phyloP scores from a whole-genome alignment of 1,284 basidiomycete genomes.

The Trichosporon faecale region DNA sequence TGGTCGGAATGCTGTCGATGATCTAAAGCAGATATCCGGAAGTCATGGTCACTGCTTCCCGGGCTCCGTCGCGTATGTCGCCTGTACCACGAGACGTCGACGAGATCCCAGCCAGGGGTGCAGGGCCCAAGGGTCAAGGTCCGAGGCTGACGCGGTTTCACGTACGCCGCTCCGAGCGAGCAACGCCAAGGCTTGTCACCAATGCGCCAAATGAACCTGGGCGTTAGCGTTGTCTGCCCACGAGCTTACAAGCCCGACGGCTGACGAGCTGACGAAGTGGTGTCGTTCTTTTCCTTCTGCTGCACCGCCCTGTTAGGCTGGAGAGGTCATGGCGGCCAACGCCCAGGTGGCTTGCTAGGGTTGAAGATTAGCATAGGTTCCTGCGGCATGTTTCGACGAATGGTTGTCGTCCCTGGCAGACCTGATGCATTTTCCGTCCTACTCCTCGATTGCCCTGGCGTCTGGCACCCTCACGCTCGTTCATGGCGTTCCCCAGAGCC shows the following conservation, averaged over 20 bases:
- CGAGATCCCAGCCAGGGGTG: not conserved
- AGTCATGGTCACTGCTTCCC: not conserved
- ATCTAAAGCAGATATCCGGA: not conserved
- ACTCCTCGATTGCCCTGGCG: not conserved
- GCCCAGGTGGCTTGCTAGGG: not conserved
- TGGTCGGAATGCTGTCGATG: not conserved
- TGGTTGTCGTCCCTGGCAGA: not conserved
- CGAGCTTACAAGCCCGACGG: not conserved
- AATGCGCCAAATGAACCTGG: not conserved
- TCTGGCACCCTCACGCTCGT: too few relatives aligned
- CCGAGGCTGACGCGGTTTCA: not conserved
- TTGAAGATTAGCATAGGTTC: not conserved
- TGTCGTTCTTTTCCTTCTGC: not conserved
- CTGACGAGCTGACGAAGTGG: not conserved
- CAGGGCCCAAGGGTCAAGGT: not conserved
- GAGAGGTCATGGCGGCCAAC: not conserved
- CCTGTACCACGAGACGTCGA: not conserved
- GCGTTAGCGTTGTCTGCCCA: not conserved
- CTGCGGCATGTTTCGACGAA: not conserved
- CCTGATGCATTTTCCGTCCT: not conserved
- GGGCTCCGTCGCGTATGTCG: not conserved
- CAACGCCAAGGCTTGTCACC: not conserved
- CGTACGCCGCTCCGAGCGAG: constrained; percentile 4
- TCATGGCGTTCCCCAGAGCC: not conserved
- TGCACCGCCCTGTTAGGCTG: not conserved